Evolutionary conservation across 2,329 filamentous ascomycete species (phyloP).

Genomic region (Fonsecaea monophora): DNA sequence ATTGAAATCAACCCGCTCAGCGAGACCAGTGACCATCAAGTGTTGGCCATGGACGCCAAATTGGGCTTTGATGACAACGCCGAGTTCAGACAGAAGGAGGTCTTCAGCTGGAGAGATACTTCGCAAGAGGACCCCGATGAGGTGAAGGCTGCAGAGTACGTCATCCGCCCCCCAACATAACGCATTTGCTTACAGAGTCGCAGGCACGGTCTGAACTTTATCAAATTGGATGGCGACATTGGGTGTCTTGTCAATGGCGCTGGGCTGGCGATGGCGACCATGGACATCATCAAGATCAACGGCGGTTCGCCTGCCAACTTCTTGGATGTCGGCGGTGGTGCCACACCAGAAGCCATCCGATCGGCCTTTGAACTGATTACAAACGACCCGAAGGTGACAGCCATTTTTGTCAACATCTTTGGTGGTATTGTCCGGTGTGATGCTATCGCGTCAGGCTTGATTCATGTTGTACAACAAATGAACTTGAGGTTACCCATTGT

Average conservation of each 20-base stretch:
- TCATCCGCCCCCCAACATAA: too few species aligned
- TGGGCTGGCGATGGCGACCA: conserved; percentile 98
- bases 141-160: conserved; percentile 89
- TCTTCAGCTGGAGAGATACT: conserved; percentile 92
- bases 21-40: conserved; percentile 97
- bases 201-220: conserved; percentile 87
- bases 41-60: conserved; percentile 99
- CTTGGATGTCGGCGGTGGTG: conserved; percentile 96
- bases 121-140: conserved; percentile 97
- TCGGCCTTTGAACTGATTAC: conserved; percentile 99
- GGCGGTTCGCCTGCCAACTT: conserved; percentile 97
- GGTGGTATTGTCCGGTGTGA: conserved; percentile 98
- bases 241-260: conserved; percentile 95
- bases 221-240: conserved; percentile 99
- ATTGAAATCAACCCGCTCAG: conserved; percentile 99
- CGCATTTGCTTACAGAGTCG: not conserved
- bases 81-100: conserved; percentile 95
- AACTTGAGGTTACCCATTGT: conserved; percentile 97
- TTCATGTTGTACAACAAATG: conserved; percentile 92
- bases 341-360: conserved; percentile 94
- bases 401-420: conserved; percentile 99
- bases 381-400: conserved; percentile 95
- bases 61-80: conserved; percentile 99
- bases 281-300: conserved; percentile 99
- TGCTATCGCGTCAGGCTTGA: conserved; percentile 93